Conservation (phyloP, 768 basidiomycete species). For the Candolleomyces aberdarensis region DNA sequence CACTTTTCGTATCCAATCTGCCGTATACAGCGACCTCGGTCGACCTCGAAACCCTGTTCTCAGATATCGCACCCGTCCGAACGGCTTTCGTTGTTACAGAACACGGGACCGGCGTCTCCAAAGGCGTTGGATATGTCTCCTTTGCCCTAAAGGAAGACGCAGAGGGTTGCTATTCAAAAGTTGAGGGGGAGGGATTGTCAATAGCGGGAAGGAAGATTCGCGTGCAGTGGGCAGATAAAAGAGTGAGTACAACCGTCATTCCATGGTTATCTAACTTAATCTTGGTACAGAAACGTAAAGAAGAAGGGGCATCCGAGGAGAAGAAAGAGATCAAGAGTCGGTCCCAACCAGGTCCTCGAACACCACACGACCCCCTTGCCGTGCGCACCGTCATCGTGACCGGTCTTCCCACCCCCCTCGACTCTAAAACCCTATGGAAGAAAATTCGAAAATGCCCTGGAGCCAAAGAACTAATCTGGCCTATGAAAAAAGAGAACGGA, state of each 20-base stretch:
- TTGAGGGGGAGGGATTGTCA: conserved; percentile 60
- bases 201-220: conserved; percentile 69
- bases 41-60: too few relatives aligned
- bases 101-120: too few relatives aligned
- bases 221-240: conserved; percentile 77
- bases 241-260: conserved; percentile 41
- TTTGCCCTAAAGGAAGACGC: conserved; percentile 65
- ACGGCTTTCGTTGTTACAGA: too few relatives aligned
- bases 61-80: too few relatives aligned
- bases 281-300: conserved; percentile 31
- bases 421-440: conserved; percentile 76
- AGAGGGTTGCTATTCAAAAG: conserved; percentile 61
- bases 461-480: conserved; percentile 76
- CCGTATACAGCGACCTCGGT: too few relatives aligned
- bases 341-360: conserved; percentile 17
- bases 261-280: conserved; percentile 1
- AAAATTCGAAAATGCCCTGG: conserved; percentile 78
- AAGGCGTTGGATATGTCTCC: too few relatives aligned
- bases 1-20: too few relatives aligned
- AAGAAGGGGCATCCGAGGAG: conserved; percentile 28
- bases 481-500: conserved; percentile 47
- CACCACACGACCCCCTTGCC: conserved; percentile 66
- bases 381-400: conserved; percentile 77
- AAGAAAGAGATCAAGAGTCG: conserved; percentile 29
- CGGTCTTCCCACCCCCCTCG: conserved; percentile 63